A percentile compares a stretch with the other conserved stretches of the same genome.
phyloP scores from a whole-genome alignment of 768 basidiomycete species.

The Lentinula edodes region DNA sequence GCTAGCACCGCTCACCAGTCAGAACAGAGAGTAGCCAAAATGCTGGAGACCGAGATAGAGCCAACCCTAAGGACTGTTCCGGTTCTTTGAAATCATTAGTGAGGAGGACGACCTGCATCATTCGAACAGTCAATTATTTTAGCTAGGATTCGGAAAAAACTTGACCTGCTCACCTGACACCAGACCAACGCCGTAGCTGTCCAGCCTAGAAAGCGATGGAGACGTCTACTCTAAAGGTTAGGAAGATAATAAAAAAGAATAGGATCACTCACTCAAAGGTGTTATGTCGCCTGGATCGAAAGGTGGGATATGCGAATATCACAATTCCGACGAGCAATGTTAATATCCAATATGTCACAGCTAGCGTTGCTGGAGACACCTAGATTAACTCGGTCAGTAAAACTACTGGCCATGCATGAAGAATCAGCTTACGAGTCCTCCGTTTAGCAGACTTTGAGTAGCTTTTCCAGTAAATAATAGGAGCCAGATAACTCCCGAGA shows the following conservation, averaged over 20 bases:
- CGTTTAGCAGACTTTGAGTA: constrained; percentile 39
- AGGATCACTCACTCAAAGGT: constrained; percentile 33
- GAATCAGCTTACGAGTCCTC: constrained; percentile 24
- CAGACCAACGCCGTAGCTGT: constrained; percentile 46
- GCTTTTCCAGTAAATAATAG: constrained; percentile 44
- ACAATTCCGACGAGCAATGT: constrained; percentile 42
- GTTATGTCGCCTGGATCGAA: constrained; percentile 44
- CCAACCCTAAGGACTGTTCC: constrained; percentile 32
- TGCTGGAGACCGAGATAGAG: constrained; percentile 36
- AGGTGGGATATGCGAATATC: constrained; percentile 43
- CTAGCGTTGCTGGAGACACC: constrained; percentile 43
- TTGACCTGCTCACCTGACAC: constrained; percentile 35
- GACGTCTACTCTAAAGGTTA: constrained; percentile 11
- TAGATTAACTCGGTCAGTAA: constrained; percentile 13
- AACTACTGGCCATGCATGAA: not conserved
- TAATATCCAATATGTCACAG: constrained; percentile 47
- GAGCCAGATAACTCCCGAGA: constrained; percentile 50
- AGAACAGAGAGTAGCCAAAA: constrained; percentile 56
- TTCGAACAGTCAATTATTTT: not conserved
- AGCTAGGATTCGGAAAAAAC: not conserved
- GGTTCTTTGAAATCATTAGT: constrained; percentile 44
- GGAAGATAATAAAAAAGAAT: not conserved
- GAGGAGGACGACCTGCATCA: constrained; percentile 38
- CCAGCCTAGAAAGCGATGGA: constrained; percentile 58
- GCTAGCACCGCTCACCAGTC: constrained; percentile 25